phyloP scores from a whole-genome alignment of 805 yeast genomes.

The Yamadazyma philogaea region DNA sequence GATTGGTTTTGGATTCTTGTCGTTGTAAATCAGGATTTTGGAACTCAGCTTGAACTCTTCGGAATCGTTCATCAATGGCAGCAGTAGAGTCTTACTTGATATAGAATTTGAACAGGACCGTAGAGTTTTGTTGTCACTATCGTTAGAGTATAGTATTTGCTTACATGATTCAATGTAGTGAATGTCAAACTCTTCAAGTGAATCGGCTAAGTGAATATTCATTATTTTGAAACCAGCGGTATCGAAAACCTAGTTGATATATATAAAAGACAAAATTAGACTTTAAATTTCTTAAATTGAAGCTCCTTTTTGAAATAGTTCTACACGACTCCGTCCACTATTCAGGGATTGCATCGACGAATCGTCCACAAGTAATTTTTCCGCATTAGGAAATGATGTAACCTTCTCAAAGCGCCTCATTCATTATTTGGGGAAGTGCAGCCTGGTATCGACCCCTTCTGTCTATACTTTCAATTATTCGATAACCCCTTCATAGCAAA shows the following conservation, averaged over 20 bases:
- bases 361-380: conserved; percentile 4
- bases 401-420: conserved; percentile 3
- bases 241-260: background rate
- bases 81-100: conserved; percentile 17
- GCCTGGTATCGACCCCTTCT: background rate
- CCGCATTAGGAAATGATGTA: conserved; percentile 8
- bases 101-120: conserved; percentile 13
- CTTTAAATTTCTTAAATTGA: conserved; percentile 1
- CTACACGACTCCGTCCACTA: conserved; percentile 5
- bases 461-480: background rate
- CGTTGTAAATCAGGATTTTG: conserved; percentile 12
- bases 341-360: background rate
- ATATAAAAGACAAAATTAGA: conserved; percentile 2
- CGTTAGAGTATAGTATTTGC: conserved; percentile 10
- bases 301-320: conserved; percentile 5
- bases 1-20: conserved; percentile 8
- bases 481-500: background rate
- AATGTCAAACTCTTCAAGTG: conserved; percentile 25
- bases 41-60: conserved; percentile 7
- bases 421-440: background rate
- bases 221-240: conserved; percentile 3
- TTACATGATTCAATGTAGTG: conserved; percentile 21
- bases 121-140: background rate
- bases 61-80: conserved; percentile 21
- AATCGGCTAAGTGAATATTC: conserved; percentile 20